Base-by-base conservation (phyloP, 331 rosid genomes). In the Acacia concinna region DNA sequence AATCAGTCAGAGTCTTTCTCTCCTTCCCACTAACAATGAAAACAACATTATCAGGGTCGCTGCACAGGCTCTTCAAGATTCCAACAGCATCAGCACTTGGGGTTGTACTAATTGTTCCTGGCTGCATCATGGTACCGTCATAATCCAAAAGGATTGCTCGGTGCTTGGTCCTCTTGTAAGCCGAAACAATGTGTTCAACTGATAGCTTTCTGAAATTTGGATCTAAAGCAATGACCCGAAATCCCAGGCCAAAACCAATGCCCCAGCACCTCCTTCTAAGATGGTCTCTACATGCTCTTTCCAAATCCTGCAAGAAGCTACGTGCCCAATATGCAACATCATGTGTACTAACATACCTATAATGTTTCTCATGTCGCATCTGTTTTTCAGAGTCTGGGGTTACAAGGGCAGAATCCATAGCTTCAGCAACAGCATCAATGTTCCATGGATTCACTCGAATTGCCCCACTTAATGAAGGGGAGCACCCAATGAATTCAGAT, bases 321-420 rank as follows among this genome's bases (percentile, higher is more conserved):
- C 83, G 91, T 0, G 98, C 98, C 98, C 98, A 94, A 79, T 94
- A 94, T 1, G 93, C 97, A 65, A 94, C 98, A 85, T 94, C 98
- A 75, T 94, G 98, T 3, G 98, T 92, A 43, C 92, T 90, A 46
- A 94, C 97, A 78, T 94, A 94, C 87, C 94, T 88, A 81, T 94
- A 89, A 83, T 94, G 98, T 80, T 94, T 94, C 85, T 94, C 98
- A 49, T 94, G 98, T 74, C 98, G 84, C 89, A 94, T 64, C 90
- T 94, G 97, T 68, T 94, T 94, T 84, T 94, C 98, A 8, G 92
- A 79, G 81, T 89, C 98, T 0, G 97, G 83, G 62, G 87, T 78
- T 40, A 84, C 68, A 28, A 94, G 81, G 5, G 98, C 97, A 81
- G 94, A 90, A 77, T 94, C 97, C 98, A 94, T 94, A 51, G 98